Conservation (phyloP, 257 asterid species). For the Osmanthus fragrans region DNA sequence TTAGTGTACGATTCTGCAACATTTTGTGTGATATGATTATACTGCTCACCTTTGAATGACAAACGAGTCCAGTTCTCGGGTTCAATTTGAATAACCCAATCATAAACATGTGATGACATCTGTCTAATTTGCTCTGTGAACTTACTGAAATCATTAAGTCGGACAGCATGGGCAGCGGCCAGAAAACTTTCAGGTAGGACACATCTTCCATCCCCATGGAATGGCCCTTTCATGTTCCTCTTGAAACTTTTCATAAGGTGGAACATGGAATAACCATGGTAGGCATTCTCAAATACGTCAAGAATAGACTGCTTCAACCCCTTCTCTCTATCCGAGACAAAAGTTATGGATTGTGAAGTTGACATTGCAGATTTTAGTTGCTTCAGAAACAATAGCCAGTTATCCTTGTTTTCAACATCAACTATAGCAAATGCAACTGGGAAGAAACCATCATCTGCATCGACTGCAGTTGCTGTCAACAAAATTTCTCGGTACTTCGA, state of each 20-base stretch:
- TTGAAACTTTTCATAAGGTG: conserved; percentile 85
- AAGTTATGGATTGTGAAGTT: conserved; percentile 55
- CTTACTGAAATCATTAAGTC: conserved; percentile 51
- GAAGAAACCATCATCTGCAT: conserved; percentile 83
- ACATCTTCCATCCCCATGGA: conserved; percentile 76
- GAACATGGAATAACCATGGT: conserved; percentile 75
- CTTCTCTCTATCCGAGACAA: conserved; percentile 80
- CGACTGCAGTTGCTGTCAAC: conserved; percentile 75
- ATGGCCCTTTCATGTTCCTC: conserved; percentile 75
- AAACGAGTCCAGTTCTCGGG: conserved; percentile 72
- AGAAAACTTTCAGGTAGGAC: conserved; percentile 66
- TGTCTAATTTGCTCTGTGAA: conserved; percentile 69
- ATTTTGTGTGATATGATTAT: conserved; percentile 57
- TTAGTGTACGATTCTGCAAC: conserved; percentile 65
- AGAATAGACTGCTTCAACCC: conserved; percentile 45
- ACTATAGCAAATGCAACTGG: conserved; percentile 82
- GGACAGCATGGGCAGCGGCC: conserved; percentile 74
- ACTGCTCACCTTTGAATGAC: conserved; percentile 64
- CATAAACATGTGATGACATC: conserved; percentile 60
- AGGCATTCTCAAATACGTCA: conserved; percentile 63
- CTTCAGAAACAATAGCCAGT: conserved; percentile 84
- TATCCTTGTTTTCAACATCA: conserved; percentile 61
- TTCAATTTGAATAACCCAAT: conserved; percentile 66
- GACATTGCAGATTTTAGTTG: conserved; percentile 68
- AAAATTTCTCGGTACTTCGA: conserved; percentile 69